Evolutionary conservation across 1,284 basidiomycete genomes (phyloP).

Genomic region (Cryptococcus deneoformans): DNA sequence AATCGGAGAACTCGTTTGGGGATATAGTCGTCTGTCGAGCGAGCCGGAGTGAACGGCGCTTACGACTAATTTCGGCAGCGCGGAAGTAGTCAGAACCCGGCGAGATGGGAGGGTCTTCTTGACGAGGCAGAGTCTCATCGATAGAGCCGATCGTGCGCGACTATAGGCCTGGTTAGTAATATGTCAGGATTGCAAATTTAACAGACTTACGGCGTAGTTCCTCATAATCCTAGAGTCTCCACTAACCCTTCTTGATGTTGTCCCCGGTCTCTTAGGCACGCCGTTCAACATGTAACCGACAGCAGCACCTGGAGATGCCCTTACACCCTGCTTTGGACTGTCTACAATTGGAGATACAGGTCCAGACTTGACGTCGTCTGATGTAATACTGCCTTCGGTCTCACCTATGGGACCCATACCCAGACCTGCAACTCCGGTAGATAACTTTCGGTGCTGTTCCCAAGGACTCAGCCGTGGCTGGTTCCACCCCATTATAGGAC

Average conservation of each 20-base stretch:
- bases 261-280: conserved; percentile 31
- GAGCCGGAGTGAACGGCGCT: conserved; percentile 39
- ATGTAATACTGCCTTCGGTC: conserved; percentile 25
- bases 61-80: conserved; percentile 27
- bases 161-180: conserved; percentile 1
- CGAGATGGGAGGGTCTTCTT: conserved; percentile 23
- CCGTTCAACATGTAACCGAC: conserved; percentile 45
- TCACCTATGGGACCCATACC: conserved; percentile 37
- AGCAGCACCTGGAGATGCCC: conserved; percentile 34
- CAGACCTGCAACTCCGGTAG: conserved; percentile 34
- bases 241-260: conserved; percentile 22
- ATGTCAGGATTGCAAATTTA: neutral
- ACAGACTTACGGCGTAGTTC: conserved; percentile 25
- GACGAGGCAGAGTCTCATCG: conserved; percentile 21
- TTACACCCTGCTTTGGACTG: conserved; percentile 24
- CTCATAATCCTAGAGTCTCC: conserved; percentile 17
- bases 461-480: conserved; percentile 18
- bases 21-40: conserved; percentile 22
- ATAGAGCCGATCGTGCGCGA: conserved; percentile 37
- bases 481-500: conserved; percentile 14
- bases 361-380: conserved; percentile 3
- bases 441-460: conserved; percentile 36
- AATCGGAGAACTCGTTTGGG: conserved; percentile 23
- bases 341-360: conserved; percentile 23
- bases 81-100: conserved; percentile 34